Conservation (phyloP, 1,284 basidiomycete species). For the Ganoderma resinaceum region DNA sequence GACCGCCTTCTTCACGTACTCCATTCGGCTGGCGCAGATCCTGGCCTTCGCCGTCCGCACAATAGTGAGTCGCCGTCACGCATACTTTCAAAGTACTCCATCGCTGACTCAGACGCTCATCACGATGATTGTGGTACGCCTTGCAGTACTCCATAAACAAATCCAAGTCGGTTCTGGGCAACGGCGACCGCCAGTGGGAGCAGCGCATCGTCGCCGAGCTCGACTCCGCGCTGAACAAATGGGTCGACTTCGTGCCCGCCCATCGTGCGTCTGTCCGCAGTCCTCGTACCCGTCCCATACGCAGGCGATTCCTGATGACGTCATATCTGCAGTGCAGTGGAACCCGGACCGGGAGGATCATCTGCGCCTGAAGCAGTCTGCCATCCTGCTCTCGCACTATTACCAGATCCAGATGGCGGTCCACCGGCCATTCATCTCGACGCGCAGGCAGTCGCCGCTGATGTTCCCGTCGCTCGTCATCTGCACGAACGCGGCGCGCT, state of each 20-base stretch:
- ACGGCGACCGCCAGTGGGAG: constrained; percentile 56
- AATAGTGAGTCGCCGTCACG: neutral
- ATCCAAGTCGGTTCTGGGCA: constrained; percentile 49
- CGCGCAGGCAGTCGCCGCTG: constrained; percentile 39
- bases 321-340: constrained; percentile 52
- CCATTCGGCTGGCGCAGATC: constrained; percentile 43
- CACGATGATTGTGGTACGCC: constrained; percentile 47
- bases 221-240: constrained; percentile 67
- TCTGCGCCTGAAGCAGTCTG: constrained; percentile 59
- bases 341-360: constrained; percentile 55
- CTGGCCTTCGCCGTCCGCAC: neutral
- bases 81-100: rapidly evolving
- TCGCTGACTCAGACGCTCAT: neutral
- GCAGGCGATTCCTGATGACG: neutral
- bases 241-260: constrained; percentile 64
- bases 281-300: neutral
- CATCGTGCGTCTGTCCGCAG: constrained; percentile 53
- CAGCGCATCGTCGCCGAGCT: constrained; percentile 62
- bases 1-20: constrained; percentile 55
- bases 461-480: constrained; percentile 65
- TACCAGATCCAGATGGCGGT: constrained; percentile 64
- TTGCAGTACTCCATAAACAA: constrained; percentile 64
- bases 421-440: constrained; percentile 64
- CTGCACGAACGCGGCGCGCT: constrained; percentile 67
- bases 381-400: constrained; percentile 58